A percentile compares a stretch with the other conserved stretches of the same genome.
These are phyloP conservation scores for Yamadazyma sp. DNA, from an alignment of 805 yeast species.

Conservation along the genomic window DNA sequence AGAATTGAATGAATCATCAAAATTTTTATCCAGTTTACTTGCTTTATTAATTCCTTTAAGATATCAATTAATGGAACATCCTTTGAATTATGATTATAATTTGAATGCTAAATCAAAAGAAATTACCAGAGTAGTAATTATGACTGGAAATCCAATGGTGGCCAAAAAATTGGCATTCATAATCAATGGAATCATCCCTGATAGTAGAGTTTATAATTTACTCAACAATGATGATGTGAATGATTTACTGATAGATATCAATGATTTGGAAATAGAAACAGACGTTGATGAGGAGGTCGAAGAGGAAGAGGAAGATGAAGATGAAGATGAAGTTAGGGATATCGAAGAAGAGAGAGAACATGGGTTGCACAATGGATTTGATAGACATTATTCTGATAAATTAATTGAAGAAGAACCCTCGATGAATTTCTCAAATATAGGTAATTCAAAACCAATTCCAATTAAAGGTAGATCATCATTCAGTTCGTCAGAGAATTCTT, in stretches of 20 bases:
- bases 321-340: not conserved
- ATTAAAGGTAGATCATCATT: slow-evolving; percentile 14
- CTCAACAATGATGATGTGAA: slow-evolving; percentile 1
- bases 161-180: slow-evolving; percentile 58
- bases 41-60: slow-evolving; percentile 44
- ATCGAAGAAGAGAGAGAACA: slow-evolving; percentile 4
- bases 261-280: slow-evolving; percentile 9
- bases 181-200: slow-evolving; percentile 48
- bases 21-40: slow-evolving; percentile 47
- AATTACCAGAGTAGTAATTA: slow-evolving; percentile 48
- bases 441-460: slow-evolving; percentile 14
- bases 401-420: too few species aligned
- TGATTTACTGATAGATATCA: not conserved
- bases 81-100: slow-evolving; percentile 21
- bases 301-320: slow-evolving; percentile 5
- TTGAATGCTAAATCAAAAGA: slow-evolving; percentile 21
- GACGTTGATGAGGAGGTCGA: slow-evolving; percentile 8
- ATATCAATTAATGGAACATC: slow-evolving; percentile 30
- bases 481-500: slow-evolving; percentile 22
- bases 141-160: slow-evolving; percentile 59
- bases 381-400: too few species aligned
- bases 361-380: too few species aligned
- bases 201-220: slow-evolving; percentile 18
- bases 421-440: too few species aligned
- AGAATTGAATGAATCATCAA: slow-evolving; percentile 28